Evolutionary conservation across 1,284 basidiomycete genomes (phyloP), one percentile per base, ranked within the genome.

Genomic region (Anthracocystis walkeri): DNA sequence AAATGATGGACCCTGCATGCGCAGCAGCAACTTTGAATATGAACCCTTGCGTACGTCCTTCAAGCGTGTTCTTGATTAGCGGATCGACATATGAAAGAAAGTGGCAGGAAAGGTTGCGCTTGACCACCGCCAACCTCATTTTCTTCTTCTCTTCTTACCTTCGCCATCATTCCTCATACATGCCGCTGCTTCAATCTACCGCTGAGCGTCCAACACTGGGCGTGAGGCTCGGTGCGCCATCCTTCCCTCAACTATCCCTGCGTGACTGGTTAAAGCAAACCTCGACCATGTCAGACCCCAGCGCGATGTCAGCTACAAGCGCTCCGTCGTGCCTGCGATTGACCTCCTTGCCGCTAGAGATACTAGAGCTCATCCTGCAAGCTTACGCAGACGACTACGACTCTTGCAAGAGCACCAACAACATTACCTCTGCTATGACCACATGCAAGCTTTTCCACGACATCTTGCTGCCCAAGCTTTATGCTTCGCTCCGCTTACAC

Each of bases 391-490:
- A 44, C 21, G 57, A 57, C 27, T 46, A 56, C 21, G 27, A 40
- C 12, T 11, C 41, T 14, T 8, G 11, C 29, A 7, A 14, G 5
- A 12, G 20, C 7, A 4, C 27, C 27, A 62, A 53, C 44, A 64
- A 65, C 51, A 38, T 58, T 50, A 33, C 45, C 29, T 57, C 61
- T 0, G 61, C 61, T 4, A 54, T 73, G 7, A 25, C 49, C 25
- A 65, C 65, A 0, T 61, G 58, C 40, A 25, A 42, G 1, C 58
- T 73, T 21, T 64, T 73, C 25, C 58, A 38, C 41, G 35, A 52
- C 11, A 60, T 68, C 14, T 58, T 73, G 20, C 45, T 73, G 1
- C 65, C 65, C 20, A 67, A 65, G 27, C 61, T 73, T 25, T 73
- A 73, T 41, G 57, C 70, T 1, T 60, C 65, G 5, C 60, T 68